Conservation (phyloP, 2,329 filamentous ascomycete genomes). For the Beauveria varroae region DNA sequence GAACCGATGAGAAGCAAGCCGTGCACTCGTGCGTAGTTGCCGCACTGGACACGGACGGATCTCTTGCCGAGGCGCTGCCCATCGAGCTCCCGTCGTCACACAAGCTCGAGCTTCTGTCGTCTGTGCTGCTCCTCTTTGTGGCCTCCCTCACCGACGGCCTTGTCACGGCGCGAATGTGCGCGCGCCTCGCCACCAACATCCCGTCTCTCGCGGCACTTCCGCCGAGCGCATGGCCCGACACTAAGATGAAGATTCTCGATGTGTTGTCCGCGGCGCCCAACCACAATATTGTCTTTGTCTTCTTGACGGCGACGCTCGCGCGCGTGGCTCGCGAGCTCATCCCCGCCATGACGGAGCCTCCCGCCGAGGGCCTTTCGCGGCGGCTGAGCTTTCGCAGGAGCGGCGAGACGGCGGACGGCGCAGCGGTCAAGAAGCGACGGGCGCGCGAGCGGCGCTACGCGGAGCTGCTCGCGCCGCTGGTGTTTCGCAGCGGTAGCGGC, state of each 20-base stretch:
- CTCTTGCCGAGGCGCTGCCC: constrained; percentile 54
- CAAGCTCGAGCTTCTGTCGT: constrained; percentile 67
- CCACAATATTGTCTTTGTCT: constrained; percentile 84
- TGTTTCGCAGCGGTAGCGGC: constrained; percentile 46
- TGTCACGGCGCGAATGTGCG: constrained; percentile 63
- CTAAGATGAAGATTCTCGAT: constrained; percentile 58
- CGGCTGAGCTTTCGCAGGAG: constrained; percentile 36
- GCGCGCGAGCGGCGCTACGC: constrained; percentile 56
- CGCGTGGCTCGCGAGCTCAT: constrained; percentile 43
- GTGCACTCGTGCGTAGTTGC: constrained; percentile 41
- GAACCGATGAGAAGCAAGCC: constrained; percentile 17
- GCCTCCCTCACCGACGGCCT: constrained; percentile 70
- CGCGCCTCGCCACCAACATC: constrained; percentile 53
- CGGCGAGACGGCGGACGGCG: neutral
- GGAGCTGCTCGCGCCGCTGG: constrained; percentile 53
- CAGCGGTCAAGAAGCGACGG: constrained; percentile 36
- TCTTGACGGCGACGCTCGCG: constrained; percentile 69
- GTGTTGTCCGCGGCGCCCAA: constrained; percentile 62
- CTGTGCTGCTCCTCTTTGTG: constrained; percentile 68
- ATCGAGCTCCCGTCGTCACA: constrained; percentile 55
- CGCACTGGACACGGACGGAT: constrained; percentile 64
- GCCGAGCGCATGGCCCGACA: constrained; percentile 27
- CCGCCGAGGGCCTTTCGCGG: constrained; percentile 28
- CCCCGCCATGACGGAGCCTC: constrained; percentile 27
- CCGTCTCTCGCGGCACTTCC: constrained; percentile 29